phyloP scores from a whole-genome alignment of 2,329 filamentous ascomycete genomes.

The Pseudocercospora fijiensis region DNA sequence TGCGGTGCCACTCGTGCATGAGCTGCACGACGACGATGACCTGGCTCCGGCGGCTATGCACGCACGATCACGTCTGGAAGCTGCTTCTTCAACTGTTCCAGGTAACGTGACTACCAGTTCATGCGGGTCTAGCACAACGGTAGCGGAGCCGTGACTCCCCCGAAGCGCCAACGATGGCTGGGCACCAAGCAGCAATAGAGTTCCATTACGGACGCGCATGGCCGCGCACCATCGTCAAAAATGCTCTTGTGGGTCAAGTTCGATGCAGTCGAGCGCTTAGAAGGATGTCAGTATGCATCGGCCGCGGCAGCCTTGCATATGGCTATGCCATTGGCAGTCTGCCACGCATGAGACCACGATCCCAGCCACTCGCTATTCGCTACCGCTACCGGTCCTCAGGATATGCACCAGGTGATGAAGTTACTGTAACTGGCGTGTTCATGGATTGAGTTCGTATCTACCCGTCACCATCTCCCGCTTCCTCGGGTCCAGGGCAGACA shows the following conservation, averaged over 20 bases:
- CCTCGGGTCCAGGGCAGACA: conserved; percentile 4
- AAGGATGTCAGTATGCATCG: neutral
- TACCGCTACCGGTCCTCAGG: neutral
- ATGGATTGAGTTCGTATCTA: conserved; percentile 14
- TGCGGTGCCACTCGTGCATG: neutral
- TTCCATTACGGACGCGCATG: conserved; percentile 9
- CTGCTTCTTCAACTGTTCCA: neutral
- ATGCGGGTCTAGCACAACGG: conserved; percentile 19
- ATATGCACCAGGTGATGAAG: neutral
- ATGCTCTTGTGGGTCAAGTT: conserved; percentile 8
- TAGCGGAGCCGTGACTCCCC: conserved; percentile 19
- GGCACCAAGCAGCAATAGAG: conserved; percentile 18
- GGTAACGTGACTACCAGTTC: conserved; percentile 19
- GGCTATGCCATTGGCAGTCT: neutral
- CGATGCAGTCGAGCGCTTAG: neutral
- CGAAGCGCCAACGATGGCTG: conserved; percentile 8
- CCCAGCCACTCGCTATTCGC: neutral
- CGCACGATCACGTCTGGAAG: neutral
- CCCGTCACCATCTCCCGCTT: conserved; percentile 3
- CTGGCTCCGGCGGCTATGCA: neutral
- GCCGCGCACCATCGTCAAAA: neutral
- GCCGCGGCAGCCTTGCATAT: neutral
- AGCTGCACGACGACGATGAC: neutral
- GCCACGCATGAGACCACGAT: neutral
- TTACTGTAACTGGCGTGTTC: neutral